Base-by-base conservation (phyloP, 139 green algal genomes). In the Coelastrella sp. region DNA sequence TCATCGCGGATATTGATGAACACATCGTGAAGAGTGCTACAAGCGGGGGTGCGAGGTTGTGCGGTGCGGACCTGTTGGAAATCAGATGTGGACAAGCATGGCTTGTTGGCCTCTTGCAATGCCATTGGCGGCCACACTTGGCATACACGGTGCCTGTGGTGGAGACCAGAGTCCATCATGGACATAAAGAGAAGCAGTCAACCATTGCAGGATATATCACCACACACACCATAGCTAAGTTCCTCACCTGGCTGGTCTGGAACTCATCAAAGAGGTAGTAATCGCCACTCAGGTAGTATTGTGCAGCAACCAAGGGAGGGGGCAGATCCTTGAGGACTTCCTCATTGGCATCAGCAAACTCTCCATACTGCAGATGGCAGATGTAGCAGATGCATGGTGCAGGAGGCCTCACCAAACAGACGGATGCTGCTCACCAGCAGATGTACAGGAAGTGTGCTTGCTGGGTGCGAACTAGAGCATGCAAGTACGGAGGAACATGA, bases 1-100 rank as follows among this genome's bases (percentile, higher is more conserved):
- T 99, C 96, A 76, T 98, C 95, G n/a, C 91, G 43, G 59, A 98
- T 96, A 83, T 95, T 96, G 91, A 38, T 89, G 85, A 98, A 98
- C 34, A 98, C 95, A 81, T 98, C 96, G 59, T 98, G 95, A 71
- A 98, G 85, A 37, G 76, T 95, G 45, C 82, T 50, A 83, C 84
- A 90, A 40, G 37, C 5, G 0, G 92, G 89, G 4, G 50, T 81
- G 17, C 91, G 85, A 1, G 79, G 75, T 35, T 77, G 41, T 30
- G 2, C 68, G 5, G 59, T 63, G 35, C 50, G 75, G 17, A 23
- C 51, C 37, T 63, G 62, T 21, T 25, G 53, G 19, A 64, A 21
- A 64, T n/a, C n/a, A n/a, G n/a, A n/a, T n/a, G n/a, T n/a, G n/a
- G n/a, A n/a, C n/a, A n/a, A n/a, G n/a, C n/a, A n/a, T n/a, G n/a